These are phyloP conservation scores for Colletotrichum eremochloae DNA, from an alignment of 2,329 filamentous ascomycete species.

Conservation along the genomic window DNA sequence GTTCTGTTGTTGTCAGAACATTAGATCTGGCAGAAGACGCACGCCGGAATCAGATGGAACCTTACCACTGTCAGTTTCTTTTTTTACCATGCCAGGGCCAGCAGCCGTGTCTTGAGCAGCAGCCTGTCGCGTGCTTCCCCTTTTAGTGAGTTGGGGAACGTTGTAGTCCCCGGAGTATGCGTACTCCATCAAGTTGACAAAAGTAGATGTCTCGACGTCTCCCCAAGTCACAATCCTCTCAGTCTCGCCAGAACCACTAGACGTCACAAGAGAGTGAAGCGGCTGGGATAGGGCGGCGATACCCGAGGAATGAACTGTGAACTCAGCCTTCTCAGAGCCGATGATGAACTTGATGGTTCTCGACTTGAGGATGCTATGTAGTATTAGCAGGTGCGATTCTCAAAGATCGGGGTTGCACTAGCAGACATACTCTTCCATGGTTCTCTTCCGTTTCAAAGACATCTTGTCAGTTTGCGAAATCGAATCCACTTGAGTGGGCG, in stretches of 20 bases:
- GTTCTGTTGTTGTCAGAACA: not conserved
- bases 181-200: slow-evolving; percentile 12
- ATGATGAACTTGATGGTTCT: not conserved
- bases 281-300: not conserved
- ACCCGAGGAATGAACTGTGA: not conserved
- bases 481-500: not conserved
- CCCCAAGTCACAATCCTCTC: not conserved
- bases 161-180: not conserved
- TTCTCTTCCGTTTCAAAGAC: not conserved
- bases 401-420: accelerated
- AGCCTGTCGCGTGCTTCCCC: no score
- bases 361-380: not conserved
- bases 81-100: no score
- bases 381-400: not conserved
- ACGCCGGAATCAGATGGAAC: no score
- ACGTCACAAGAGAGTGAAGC: not conserved
- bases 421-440: not conserved
- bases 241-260: no score
- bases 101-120: no score
- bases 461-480: not conserved
- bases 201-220: not conserved
- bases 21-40: no score
- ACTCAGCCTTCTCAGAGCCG: not conserved
- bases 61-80: no score
- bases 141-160: not conserved